Conservation (phyloP, 495 filamentous ascomycete genomes). For the Platismatia glauca region DNA sequence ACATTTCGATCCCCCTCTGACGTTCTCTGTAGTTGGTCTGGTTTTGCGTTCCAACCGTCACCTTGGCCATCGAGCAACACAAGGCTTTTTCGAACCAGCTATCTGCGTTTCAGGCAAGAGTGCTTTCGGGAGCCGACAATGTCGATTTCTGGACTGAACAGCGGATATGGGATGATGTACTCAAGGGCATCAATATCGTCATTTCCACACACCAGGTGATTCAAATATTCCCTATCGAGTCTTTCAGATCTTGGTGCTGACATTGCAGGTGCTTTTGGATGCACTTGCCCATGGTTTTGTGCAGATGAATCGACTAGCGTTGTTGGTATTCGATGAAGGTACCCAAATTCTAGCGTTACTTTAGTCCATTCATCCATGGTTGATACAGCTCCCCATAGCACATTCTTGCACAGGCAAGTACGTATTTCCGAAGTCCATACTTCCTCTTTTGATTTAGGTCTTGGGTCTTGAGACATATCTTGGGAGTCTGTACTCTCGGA, state of each 20-base stretch:
- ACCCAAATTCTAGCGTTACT: neutral
- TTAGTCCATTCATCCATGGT: slow-evolving; percentile 1
- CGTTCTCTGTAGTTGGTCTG: slow-evolving; percentile 54
- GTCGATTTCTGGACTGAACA: slow-evolving; percentile 69
- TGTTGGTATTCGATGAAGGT: slow-evolving; percentile 93
- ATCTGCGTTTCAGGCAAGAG: slow-evolving; percentile 49
- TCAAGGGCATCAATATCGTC: slow-evolving; percentile 60
- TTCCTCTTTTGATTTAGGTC: too few relatives aligned
- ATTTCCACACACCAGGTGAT: slow-evolving; percentile 59
- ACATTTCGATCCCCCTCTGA: neutral
- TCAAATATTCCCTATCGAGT: slow-evolving; percentile 1
- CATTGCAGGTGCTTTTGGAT: slow-evolving; percentile 55
- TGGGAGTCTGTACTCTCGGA: too few relatives aligned
- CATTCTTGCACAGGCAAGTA: slow-evolving; percentile 59
- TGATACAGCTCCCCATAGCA: slow-evolving; percentile 40
- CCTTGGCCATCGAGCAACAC: slow-evolving; percentile 65
- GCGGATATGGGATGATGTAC: slow-evolving; percentile 60
- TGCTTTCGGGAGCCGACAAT: slow-evolving; percentile 59
- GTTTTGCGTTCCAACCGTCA: slow-evolving; percentile 77
- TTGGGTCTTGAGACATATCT: too few relatives aligned
- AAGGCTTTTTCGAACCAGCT: slow-evolving; percentile 53
- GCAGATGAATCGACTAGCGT: slow-evolving; percentile 49
- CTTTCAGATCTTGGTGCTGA: slow-evolving; percentile 20
- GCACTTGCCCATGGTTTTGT: slow-evolving; percentile 77
- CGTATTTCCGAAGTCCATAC: too few relatives aligned